Evolutionary conservation across 306 rosid species (phyloP), one percentile per base, ranked within the genome.

Genomic region (Parietaria judaica): DNA sequence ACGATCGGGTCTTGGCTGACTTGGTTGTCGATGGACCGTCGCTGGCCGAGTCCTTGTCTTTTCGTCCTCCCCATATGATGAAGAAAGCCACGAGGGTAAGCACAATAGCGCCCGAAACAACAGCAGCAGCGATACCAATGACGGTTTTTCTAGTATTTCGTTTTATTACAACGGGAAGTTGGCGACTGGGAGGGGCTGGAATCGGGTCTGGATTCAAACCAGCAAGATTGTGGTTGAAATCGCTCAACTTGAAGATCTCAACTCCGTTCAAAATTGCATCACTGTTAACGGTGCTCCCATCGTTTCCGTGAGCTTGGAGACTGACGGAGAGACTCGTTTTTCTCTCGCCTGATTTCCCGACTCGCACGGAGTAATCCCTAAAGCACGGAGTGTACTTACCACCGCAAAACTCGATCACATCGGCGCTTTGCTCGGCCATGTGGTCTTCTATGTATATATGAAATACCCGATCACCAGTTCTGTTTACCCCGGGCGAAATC

Each of bases 181-280:
- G 39, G 2, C 31, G 6, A 50, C 11, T 7, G 37, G 53, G 13
- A 11, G 34, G 10, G 5, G 1, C 10, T 14, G 2, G 4, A 35
- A 39, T 11, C 3, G 77, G 54, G 3, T 73, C 79, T 1, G 86
- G 84, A 34, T 82, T 85, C 0, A 60, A 46, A 12, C 64, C 75
- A 3, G 73, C 76, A 0, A 73, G 73, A 62, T 48, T 72, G 15
- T 9, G 7, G 10, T 0, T 23, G 4, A n/a, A 0, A 0, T 65
- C 51, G 43, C 9, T 78, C 52, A 73, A 58, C 17, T 74, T 79
- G 64, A 79, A 79, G 51, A 79, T 72, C 53, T 79, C 80, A 1
- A 72, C 4, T 0, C 79, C 81, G 11, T 72, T 80, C 62, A 80
- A 47, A 13, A 72, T 58, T 6, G 62, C 71, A 60, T 75, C 80